Percentiles rank a stretch among this genome's conserved stretches.
These are phyloP conservation scores for Phytopythium aichiense DNA, from an alignment of 352 stramenopile species.

Conservation along the genomic window DNA sequence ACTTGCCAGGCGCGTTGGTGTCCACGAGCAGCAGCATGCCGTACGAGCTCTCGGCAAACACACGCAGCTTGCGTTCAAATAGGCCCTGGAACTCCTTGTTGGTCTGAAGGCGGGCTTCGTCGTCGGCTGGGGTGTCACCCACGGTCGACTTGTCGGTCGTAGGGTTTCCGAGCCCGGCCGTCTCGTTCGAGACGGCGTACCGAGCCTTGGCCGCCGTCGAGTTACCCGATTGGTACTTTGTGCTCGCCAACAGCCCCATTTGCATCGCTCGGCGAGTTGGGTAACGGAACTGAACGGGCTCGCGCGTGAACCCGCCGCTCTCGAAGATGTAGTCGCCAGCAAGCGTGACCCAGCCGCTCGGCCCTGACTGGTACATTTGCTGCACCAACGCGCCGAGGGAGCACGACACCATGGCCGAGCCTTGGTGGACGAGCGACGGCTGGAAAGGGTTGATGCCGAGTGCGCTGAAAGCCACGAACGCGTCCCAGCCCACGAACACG, in stretches of 20 bases:
- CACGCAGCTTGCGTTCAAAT: slow-evolving; percentile 22
- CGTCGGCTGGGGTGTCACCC: background rate
- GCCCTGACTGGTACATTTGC: slow-evolving; percentile 31
- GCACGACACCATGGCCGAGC: slow-evolving; percentile 20
- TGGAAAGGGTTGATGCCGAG: slow-evolving; percentile 35
- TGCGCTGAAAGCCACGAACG: slow-evolving; percentile 22
- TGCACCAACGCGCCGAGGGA: slow-evolving; percentile 30
- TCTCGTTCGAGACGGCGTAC: background rate
- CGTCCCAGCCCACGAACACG: slow-evolving; percentile 38
- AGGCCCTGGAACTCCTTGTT: slow-evolving; percentile 12
- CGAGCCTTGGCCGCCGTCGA: background rate
- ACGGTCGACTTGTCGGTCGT: background rate
- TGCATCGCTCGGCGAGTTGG: slow-evolving; percentile 18
- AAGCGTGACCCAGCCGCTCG: slow-evolving; percentile 26
- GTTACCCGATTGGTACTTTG: too few relatives aligned
- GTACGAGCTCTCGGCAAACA: slow-evolving; percentile 15
- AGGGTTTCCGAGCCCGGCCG: background rate
- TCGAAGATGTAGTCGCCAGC: slow-evolving; percentile 34
- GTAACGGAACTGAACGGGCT: slow-evolving; percentile 15
- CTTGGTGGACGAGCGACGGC: slow-evolving; percentile 12
- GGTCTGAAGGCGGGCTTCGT: background rate
- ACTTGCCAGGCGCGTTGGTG: slow-evolving; percentile 13
- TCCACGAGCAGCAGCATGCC: slow-evolving; percentile 26
- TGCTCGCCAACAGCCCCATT: slow-evolving; percentile 19
- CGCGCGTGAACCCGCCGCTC: slow-evolving; percentile 16